These are phyloP conservation scores for Pyricularia pennisetigena DNA, from an alignment of 2,329 filamentous ascomycete genomes.

Conservation along the genomic window DNA sequence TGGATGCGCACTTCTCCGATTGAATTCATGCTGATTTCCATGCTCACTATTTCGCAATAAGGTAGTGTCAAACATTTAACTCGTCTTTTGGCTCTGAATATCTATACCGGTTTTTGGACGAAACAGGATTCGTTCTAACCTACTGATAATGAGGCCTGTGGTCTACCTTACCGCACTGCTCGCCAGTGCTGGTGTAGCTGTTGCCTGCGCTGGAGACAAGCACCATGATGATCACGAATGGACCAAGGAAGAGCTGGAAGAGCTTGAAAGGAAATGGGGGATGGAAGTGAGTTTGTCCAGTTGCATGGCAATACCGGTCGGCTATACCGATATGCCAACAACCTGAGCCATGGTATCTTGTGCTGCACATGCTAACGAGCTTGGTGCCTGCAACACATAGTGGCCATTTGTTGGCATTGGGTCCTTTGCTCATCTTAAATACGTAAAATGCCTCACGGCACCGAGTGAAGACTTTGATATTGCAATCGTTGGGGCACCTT, in stretches of 20 bases:
- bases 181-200: conserved; percentile 10
- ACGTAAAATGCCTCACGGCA: conserved; percentile 60
- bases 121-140: neutral
- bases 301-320: neutral
- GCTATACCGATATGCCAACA: neutral
- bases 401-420: conserved; percentile 66
- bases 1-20: neutral
- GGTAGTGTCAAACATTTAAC: neutral
- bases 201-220: conserved; percentile 22
- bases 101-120: neutral
- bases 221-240: conserved; percentile 28
- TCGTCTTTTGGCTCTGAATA: neutral
- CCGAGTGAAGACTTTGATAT: conserved; percentile 58
- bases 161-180: neutral
- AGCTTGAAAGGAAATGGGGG: conserved; percentile 48
- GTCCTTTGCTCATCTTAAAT: conserved; percentile 61
- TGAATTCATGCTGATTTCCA: neutral
- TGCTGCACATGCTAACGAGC: neutral
- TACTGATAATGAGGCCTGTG: neutral
- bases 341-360: neutral
- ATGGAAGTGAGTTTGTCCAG: conserved; percentile 32
- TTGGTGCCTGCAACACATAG: conserved; percentile 14
- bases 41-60: neutral
- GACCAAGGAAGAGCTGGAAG: conserved; percentile 38
- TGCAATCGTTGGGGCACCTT: conserved; percentile 61